phyloP scores from a whole-genome alignment of 2,329 filamentous ascomycete species.

The Ascochyta lentis region DNA sequence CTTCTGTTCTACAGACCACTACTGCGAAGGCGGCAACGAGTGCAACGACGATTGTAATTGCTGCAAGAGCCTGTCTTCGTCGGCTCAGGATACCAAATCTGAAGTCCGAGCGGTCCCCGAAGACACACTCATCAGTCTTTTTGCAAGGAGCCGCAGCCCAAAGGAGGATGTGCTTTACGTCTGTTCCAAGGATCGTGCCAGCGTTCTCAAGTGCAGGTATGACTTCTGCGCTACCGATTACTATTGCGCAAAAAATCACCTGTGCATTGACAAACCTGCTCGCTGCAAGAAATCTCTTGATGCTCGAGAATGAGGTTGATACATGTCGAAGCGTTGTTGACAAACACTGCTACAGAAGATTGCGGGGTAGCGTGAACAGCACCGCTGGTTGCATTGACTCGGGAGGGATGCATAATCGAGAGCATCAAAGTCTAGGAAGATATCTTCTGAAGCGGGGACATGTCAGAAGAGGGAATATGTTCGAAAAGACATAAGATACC shows the following conservation, averaged over 20 bases:
- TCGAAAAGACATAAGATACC: too few relatives aligned
- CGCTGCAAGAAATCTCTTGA: constrained; percentile 1
- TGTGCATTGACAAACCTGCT: constrained; percentile 3
- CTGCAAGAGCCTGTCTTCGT: neutral
- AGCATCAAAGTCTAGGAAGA: neutral
- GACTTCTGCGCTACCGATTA: constrained; percentile 11
- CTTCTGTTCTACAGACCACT: constrained; percentile 13
- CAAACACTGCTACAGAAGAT: neutral
- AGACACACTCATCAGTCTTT: neutral
- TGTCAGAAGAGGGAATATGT: neutral
- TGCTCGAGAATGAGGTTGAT: neutral
- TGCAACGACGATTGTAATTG: constrained; percentile 4
- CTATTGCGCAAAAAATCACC: constrained; percentile 4
- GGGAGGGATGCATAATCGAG: neutral
- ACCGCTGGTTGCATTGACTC: neutral
- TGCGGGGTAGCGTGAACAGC: neutral
- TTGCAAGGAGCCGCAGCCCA: neutral
- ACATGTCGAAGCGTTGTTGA: neutral
- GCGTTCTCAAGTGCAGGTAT: constrained; percentile 2
- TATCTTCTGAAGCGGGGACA: neutral
- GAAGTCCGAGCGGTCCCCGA: neutral
- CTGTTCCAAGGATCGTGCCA: constrained; percentile 8
- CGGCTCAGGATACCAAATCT: neutral
- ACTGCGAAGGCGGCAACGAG: constrained; percentile 2
- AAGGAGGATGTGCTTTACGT: neutral